Conservation (phyloP, 1,284 basidiomycete genomes). For the Leucoagaricus sp. region DNA sequence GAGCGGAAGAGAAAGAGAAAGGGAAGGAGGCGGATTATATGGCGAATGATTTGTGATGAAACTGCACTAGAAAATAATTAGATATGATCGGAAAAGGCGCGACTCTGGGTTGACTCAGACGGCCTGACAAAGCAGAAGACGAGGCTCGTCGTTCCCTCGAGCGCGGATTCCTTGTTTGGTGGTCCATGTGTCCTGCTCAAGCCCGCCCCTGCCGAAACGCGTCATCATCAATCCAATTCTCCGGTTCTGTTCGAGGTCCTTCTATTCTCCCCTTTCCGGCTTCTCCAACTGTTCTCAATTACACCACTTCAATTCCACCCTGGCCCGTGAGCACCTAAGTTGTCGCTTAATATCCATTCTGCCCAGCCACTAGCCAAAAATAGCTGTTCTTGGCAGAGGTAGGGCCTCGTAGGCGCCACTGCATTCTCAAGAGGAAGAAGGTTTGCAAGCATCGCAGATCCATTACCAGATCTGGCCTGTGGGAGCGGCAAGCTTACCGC, state of each 20-base stretch:
- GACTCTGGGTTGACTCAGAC: conserved; percentile 27
- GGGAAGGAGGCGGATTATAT: conserved; percentile 3
- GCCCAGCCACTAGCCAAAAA: not conserved
- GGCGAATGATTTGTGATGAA: conserved; percentile 4
- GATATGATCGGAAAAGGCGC: not conserved
- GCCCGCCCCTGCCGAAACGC: conserved; percentile 10
- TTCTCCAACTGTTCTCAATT: not conserved
- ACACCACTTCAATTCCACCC: not conserved
- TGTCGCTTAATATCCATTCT: not conserved
- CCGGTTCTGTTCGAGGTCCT: conserved; percentile 8
- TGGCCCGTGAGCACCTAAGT: not conserved
- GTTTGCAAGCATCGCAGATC: not conserved
- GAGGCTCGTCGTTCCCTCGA: not conserved
- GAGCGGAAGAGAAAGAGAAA: conserved; percentile 15
- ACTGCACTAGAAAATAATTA: not conserved
- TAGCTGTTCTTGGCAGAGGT: not conserved
- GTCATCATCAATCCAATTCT: conserved; percentile 9
- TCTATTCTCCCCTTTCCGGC: not conserved
- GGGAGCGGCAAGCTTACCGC: not conserved
- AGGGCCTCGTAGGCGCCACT: not conserved
- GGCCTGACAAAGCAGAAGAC: conserved; percentile 25
- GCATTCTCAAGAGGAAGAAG: not conserved
- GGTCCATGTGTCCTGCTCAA: not conserved
- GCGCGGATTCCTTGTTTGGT: conserved; percentile 7
- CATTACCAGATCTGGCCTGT: not conserved